Evolutionary conservation across 2,329 filamentous ascomycete species (phyloP).

Genomic region (Colletotrichum lindemuthianum): DNA sequence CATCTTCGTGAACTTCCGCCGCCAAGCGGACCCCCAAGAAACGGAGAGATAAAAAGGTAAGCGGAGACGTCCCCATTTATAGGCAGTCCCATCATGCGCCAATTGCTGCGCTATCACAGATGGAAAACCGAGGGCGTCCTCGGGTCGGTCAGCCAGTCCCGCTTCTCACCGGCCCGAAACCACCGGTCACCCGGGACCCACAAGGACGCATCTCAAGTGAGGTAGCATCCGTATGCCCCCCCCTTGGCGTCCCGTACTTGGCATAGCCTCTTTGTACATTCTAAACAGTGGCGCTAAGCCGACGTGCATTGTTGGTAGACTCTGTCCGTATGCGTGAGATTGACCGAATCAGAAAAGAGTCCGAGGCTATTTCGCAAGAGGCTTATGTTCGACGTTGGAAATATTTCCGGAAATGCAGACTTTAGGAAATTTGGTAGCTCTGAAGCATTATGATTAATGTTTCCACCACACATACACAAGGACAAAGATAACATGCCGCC

Average conservation of each 20-base stretch:
- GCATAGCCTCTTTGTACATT: background rate
- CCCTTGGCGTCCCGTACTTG: conserved; percentile 10
- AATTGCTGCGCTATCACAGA: background rate
- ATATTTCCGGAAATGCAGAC: too few species aligned
- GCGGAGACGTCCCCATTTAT: too few species aligned
- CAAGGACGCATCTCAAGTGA: background rate
- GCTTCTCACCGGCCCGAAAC: conserved; percentile 1
- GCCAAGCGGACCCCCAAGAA: too few species aligned
- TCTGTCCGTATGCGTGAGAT: background rate
- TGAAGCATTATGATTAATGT: too few species aligned
- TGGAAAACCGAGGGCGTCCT: background rate
- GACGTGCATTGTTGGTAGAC: background rate
- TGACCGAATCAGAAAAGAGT: background rate
- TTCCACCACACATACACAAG: too few species aligned
- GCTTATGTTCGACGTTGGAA: too few species aligned
- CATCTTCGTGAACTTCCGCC: too few species aligned
- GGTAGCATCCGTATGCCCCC: background rate
- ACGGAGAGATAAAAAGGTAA: too few species aligned
- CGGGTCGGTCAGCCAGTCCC: background rate
- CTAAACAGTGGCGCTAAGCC: background rate
- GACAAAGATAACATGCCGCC: background rate
- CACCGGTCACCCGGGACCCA: conserved; percentile 11
- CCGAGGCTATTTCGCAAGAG: too few species aligned
- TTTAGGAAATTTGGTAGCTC: too few species aligned
- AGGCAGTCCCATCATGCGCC: too few species aligned